Base-by-base conservation (phyloP, 2,329 filamentous ascomycete species). In the Fusarium oxysporum region DNA sequence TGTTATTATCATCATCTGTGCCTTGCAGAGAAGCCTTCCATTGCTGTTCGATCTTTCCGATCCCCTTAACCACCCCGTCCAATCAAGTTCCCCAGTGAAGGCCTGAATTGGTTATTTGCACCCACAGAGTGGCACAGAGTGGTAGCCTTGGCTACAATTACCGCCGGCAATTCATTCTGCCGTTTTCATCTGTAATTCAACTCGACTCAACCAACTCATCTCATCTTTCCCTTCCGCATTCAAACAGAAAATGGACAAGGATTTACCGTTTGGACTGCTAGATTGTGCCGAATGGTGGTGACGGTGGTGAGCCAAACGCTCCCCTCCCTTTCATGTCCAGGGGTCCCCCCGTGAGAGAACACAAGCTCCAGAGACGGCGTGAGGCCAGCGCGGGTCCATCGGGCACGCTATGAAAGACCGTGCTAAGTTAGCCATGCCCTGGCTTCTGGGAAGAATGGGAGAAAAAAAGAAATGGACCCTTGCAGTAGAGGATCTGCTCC, bases 11-110 rank as follows among this genome's bases (percentile, higher is more conserved):
- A 61, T 51, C n/a, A 28, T 54, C 28, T 51, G 64, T 72, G 41
- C 69, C 70, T 72, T 68, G 71, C 71, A 73, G 67, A 73, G 58
- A 73, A 71, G 53, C 41, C 67, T 73, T 73, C 71, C 59, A 73
- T 73, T 56, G 59, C 51, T 56, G 41, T 73, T 73, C 71, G 57
- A 73, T 73, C 53, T 73, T 51, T 57, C 70, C 62, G 61, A 67
- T 54, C 37, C 19, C 21, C 32, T 30, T 33, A 32, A 38, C 59
- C 35, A 14, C 19, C 25, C 35, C 38, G 25, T 67, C 62, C 55
- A 64, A 47, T 66, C 63, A 73, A 55, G 35, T 28, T 63, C 30
- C 40, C 57, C 47, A 33, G 44, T 32, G 50, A 33, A 35, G 57
- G 54, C 65, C 57, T 55, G 66, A 60, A 58, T 41, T 70, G 58